Percentiles rank a stretch among this genome's conserved stretches.
These are phyloP conservation scores for Cryptococcus wingfieldii DNA, from an alignment of 1,284 basidiomycete species.

Conservation along the genomic window DNA sequence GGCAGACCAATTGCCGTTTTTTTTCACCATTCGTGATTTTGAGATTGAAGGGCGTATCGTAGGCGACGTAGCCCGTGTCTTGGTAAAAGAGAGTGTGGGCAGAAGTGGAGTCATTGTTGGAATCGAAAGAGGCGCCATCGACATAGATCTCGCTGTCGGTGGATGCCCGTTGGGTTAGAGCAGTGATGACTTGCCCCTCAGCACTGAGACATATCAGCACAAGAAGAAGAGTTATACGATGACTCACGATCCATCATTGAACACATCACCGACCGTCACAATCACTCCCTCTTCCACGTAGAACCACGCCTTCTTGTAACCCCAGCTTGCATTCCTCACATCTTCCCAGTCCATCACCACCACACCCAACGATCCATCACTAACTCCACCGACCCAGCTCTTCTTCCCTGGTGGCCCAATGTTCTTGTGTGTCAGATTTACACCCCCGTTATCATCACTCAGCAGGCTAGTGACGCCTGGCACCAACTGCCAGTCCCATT, in stretches of 20 bases:
- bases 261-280: conserved; percentile 54
- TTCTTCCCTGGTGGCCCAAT: conserved; percentile 53
- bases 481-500: conserved; percentile 65
- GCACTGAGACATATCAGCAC: background rate
- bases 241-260: conserved; percentile 33
- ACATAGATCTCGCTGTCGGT: conserved; percentile 48
- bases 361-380: conserved; percentile 56
- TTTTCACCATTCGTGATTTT: conserved; percentile 53
- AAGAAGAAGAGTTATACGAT: background rate
- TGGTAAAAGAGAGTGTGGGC: conserved; percentile 29
- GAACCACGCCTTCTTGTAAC: conserved; percentile 67
- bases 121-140: background rate
- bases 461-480: conserved; percentile 65
- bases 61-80: conserved; percentile 31
- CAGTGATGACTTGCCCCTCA: background rate
- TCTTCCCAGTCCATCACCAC: conserved; percentile 56
- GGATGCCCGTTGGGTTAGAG: background rate
- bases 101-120: background rate
- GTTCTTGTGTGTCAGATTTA: conserved; percentile 48
- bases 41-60: conserved; percentile 31
- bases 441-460: conserved; percentile 48
- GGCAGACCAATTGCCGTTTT: conserved; percentile 59
- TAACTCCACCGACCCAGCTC: conserved; percentile 61
- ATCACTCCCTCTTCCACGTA: conserved; percentile 62
- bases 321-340: conserved; percentile 56